Base-by-base conservation (phyloP, 108 stramenopile genomes). In the Poteriospumella lacustris region DNA sequence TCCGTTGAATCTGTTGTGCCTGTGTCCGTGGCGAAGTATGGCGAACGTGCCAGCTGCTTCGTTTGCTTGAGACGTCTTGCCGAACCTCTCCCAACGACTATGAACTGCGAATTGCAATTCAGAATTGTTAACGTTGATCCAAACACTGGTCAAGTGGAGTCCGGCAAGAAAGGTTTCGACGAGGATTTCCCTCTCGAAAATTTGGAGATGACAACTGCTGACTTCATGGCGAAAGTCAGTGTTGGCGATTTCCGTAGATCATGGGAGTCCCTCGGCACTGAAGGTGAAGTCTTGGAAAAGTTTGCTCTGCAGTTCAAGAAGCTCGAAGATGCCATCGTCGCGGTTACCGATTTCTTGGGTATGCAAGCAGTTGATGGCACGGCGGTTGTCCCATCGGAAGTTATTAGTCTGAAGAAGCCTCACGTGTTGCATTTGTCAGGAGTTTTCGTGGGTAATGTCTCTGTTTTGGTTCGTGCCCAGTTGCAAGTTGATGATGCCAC, bases 161-260 rank as follows among this genome's bases (percentile, higher is more conserved):
- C 88, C 0, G 91, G 87, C 43, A 80, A 70, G 0, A 83, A 85
- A 26, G 87, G 89, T 1, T 93, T 87, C 76, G 85, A 92, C 47
- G 96, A 97, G 83, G 96, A 95, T 67, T 96, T 93, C 75, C 91
- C 93, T 0, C 75, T 96, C 56, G 96, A 96, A 83, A 91, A 90
- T 77, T 59, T 96, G 34, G 87, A 90, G 47, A 85, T 96, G 44
- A 43, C 87, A 26, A 91, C 94, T 12, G 82, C 89, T 5, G 95
- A 97, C 82, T 95, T 93, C 76, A 92, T 97, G 90, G 94, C 92
- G 47, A 94, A 93, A 84, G 88, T 91, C n/a, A 58, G 83, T 24
- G 83, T 92, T 58, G 87, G 87, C 26, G 92, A 94, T 72, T 97
- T 97, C 77, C 79, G 92, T 26, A 85, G 89, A 68, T 84, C 85